A percentile compares a stretch with the other conserved stretches of the same genome.
Evolutionary conservation across 371 early-diverging fungal genomes (phyloP).

Genomic region (Mortierella sp.): DNA sequence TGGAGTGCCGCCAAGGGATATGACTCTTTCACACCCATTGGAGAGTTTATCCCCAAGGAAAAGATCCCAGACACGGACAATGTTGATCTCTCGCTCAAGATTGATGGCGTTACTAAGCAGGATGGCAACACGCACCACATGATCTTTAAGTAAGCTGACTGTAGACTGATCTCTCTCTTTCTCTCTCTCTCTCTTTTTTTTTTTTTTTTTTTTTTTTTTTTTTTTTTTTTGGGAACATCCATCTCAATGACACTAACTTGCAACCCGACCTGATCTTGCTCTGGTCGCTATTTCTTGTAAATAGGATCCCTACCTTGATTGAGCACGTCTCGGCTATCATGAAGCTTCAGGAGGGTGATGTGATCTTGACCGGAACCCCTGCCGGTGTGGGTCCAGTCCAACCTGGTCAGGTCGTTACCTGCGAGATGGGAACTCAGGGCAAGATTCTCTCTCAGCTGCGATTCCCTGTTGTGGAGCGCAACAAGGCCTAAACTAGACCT

Average conservation of each 20-base stretch:
- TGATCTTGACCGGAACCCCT: constrained; percentile 82
- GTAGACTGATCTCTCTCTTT: no score
- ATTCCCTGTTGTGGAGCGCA: constrained; percentile 10
- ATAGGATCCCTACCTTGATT: constrained; percentile 74
- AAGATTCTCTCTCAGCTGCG: constrained; percentile 6
- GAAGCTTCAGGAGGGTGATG: constrained; percentile 84
- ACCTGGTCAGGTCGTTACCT: constrained; percentile 76
- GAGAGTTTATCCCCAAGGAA: constrained; percentile 78
- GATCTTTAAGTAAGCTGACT: constrained; percentile 79
- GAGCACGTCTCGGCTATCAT: constrained; percentile 80
- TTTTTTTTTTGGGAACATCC: no score
- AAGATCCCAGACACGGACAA: constrained; percentile 74
- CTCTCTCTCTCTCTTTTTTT: no score
- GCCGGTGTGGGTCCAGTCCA: constrained; percentile 86
- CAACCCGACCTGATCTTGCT: background rate
- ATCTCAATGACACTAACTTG: no score
- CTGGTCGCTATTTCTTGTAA: background rate
- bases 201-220: no score
- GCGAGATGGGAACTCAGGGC: constrained; percentile 5
- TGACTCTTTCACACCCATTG: constrained; percentile 92
- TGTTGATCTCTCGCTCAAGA: constrained; percentile 77
- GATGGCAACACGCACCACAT: constrained; percentile 86
- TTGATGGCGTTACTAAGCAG: constrained; percentile 76
- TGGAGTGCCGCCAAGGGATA: constrained; percentile 93
- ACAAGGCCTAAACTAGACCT: background rate